A percentile compares a stretch with the other conserved stretches of the same genome.
phyloP scores from a whole-genome alignment of 1,284 basidiomycete genomes.

The Xerocomus minutiporus region DNA sequence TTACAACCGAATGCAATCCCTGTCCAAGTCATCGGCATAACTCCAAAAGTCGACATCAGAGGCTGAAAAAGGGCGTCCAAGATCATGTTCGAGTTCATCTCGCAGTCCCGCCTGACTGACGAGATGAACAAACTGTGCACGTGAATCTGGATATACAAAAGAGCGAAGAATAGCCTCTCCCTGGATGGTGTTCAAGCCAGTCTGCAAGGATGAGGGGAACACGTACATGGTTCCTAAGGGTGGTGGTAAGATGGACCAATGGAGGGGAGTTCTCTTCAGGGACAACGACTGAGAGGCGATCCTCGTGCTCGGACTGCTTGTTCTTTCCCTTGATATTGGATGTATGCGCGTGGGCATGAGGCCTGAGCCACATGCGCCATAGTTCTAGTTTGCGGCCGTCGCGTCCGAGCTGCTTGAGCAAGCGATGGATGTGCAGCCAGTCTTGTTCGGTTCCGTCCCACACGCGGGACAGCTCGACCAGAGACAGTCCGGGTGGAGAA shows the following conservation, averaged over 20 bases:
- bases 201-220: conserved; percentile 1
- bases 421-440: conserved; percentile 55
- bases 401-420: conserved; percentile 49
- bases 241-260: conserved; percentile 42
- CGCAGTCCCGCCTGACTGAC: conserved; percentile 45
- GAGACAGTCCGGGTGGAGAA: conserved; percentile 6
- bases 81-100: conserved; percentile 35
- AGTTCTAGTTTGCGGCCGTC: conserved; percentile 71
- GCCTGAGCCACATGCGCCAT: conserved; percentile 63
- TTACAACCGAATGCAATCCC: no score
- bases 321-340: conserved; percentile 29
- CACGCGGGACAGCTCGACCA: conserved; percentile 27
- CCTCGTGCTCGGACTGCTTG: conserved; percentile 37
- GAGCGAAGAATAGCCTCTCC: conserved; percentile 48
- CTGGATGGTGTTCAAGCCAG: conserved; percentile 34
- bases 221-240: conserved; percentile 60
- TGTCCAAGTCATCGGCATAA: conserved; percentile 32
- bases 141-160: conserved; percentile 70
- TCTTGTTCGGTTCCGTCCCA: conserved; percentile 49
- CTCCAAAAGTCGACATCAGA: conserved; percentile 52
- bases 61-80: conserved; percentile 31
- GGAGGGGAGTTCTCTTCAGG: conserved; percentile 30
- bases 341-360: conserved; percentile 7
- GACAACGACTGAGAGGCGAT: not conserved
- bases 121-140: conserved; percentile 55